Evolutionary conservation across 306 rosid genomes (phyloP), one percentile per base, ranked within the genome.

Genomic region (Lablab purpureus): DNA sequence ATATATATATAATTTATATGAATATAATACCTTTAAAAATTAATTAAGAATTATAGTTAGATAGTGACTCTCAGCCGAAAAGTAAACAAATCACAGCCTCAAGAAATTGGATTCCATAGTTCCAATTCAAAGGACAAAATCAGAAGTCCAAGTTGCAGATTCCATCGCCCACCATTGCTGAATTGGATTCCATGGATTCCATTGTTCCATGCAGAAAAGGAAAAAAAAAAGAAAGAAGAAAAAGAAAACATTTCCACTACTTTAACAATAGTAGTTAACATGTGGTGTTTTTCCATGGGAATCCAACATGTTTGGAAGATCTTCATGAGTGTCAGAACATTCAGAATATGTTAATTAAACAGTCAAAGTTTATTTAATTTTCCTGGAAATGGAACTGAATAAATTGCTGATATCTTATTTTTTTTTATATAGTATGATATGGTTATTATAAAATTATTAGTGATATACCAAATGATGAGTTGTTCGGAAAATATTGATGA

Each of bases 91-190:
- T 1, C 9, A 18, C 2, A 49, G n/a, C 17, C 46, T 37, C 21
- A 22, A 27, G 10, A 34, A 41, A 5, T 21, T 72, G n/a, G 37
- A 28, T 41, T 54, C 27, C 46, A 40, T 10, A 32, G 17, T 65
- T 74, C 3, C 10, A 73, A 43, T 80, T 40, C 75, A 19, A 80
- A 71, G 32, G 58, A 34, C 58, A 32, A 80, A 79, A 73, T 2
- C 64, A 23, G 23, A 54, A 81, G 63, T 81, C 80, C 62, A 54
- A 74, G 55, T 51, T 73, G 67, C 19, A 80, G 62, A 71, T 80
- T 81, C 81, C 76, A 66, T 52, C 75, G 80, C 84, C 77, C 41
- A 70, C 82, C 71, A 71, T 71, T 59, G 45, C 12, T 47, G 72
- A 59, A 47, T 60, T 59, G 18, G 51, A 79, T 67, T 77, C 74